Base-by-base conservation (phyloP, 1,284 basidiomycete genomes). In the Meripilus lineatus region DNA sequence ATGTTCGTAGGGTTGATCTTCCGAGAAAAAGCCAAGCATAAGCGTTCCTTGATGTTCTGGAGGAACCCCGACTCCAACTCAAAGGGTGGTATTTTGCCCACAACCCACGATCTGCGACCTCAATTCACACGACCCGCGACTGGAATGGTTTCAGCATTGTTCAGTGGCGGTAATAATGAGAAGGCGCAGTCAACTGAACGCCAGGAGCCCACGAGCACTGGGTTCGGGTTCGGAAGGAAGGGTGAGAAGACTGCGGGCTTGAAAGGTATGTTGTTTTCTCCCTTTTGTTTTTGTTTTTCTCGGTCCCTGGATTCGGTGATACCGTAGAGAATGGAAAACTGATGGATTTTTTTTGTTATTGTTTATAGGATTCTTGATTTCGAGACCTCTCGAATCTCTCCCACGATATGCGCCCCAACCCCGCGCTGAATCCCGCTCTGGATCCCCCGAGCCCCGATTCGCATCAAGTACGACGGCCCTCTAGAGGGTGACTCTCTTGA, bases 1-100 rank as follows among this genome's bases (percentile, higher is more conserved):
- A 81, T 90, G 50, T 62, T 92, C 47, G 71, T 84, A 38, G 90
- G 85, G 20, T 74, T 89, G 56, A 72, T 86, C 57, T 87, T 86
- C 74, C 77, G 81, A 47, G 74, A 79, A 53, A 66, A 61, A 1
- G 75, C 71, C 45, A 86, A 84, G 57, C 56, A 66, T 38, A 79
- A 77, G 50, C 80, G 87, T 18, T 80, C 79, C 4, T 67, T 88
- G 58, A 72, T 73, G 21, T 68, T 75, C 21, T 88, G 83, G 79
- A 74, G 77, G 28, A 70, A 73, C n/a, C 73, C 82, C 38, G n/a
- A n/a, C n/a, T n/a, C n/a, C n/a, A n/a, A n/a, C n/a, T n/a, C n/a
- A n/a, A 59, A 69, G 22, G 79, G 77, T 59, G 71, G 70, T 39
- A 61, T 77, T 18, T 69, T 88, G 7, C 82, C 84, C n/a, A 72